A percentile compares a stretch with the other conserved stretches of the same genome.
Evolutionary conservation across 805 yeast genomes (phyloP).

Genomic region (Candida caryicola): DNA sequence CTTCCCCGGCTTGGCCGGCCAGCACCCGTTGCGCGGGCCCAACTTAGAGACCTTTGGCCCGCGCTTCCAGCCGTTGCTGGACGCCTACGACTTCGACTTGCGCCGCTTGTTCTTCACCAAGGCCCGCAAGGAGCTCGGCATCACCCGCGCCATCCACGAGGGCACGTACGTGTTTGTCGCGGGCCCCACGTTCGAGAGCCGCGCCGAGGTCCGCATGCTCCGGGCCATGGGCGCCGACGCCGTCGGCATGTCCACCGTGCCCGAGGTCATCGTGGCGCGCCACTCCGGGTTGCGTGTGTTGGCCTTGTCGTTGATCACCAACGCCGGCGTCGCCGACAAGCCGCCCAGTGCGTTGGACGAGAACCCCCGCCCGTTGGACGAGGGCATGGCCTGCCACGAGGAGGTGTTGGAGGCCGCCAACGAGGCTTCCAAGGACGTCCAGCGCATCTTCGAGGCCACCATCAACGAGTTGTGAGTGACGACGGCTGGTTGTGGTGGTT

Average conservation of each 20-base stretch:
- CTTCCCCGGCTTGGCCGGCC: constrained; percentile 87
- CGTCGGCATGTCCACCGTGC: constrained; percentile 97
- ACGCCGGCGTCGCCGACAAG: constrained; percentile 67
- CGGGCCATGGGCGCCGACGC: constrained; percentile 80
- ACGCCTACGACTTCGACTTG: constrained; percentile 78
- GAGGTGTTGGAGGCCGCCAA: constrained; percentile 85
- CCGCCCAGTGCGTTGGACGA: constrained; percentile 66
- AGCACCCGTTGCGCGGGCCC: constrained; percentile 84
- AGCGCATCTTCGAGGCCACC: constrained; percentile 61
- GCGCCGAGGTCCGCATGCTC: constrained; percentile 86
- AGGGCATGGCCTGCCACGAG: constrained; percentile 85
- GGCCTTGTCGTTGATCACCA: constrained; percentile 85
- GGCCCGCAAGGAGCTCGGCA: constrained; percentile 43
- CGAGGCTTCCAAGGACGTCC: constrained; percentile 79
- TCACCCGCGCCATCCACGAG: constrained; percentile 70
- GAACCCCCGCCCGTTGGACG: constrained; percentile 50
- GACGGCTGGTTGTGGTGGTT: neutral
- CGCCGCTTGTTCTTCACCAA: constrained; percentile 58
- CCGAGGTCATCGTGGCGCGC: constrained; percentile 90
- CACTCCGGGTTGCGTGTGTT: constrained; percentile 80
- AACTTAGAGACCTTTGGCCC: constrained; percentile 80
- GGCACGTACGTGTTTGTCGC: constrained; percentile 83
- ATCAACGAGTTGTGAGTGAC: constrained; percentile 40
- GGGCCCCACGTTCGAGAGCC: constrained; percentile 91
- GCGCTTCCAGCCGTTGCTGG: constrained; percentile 82